These are phyloP conservation scores for Talaromyces sp. DNA, from an alignment of 2,329 filamentous ascomycete genomes.

Conservation along the genomic window DNA sequence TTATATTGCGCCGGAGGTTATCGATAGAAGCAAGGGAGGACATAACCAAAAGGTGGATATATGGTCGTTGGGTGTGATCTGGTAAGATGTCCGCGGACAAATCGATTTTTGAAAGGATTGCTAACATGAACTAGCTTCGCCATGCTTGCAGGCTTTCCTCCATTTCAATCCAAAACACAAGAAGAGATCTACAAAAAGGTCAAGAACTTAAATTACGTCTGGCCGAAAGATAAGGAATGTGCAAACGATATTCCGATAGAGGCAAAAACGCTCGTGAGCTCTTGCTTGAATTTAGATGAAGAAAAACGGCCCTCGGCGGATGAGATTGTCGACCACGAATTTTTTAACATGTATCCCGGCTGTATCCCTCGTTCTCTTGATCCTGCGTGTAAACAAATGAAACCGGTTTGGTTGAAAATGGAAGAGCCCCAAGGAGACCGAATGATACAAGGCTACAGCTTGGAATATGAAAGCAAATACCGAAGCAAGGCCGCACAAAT, in stretches of 20 bases:
- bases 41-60: constrained; percentile 98
- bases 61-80: constrained; percentile 97
- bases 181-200: constrained; percentile 53
- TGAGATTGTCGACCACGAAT: constrained; percentile 49
- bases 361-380: constrained; percentile 46
- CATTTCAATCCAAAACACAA: constrained; percentile 75
- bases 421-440: constrained; percentile 47
- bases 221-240: constrained; percentile 45
- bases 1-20: constrained; percentile 94
- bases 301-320: constrained; percentile 49
- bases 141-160: constrained; percentile 92
- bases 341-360: constrained; percentile 50
- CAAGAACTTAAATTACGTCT: constrained; percentile 46
- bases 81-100: constrained; percentile 51
- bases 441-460: constrained; percentile 42
- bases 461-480: constrained; percentile 42
- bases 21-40: constrained; percentile 89
- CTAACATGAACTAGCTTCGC: constrained; percentile 63
- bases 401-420: constrained; percentile 43
- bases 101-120: not conserved
- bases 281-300: constrained; percentile 48
- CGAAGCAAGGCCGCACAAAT: constrained; percentile 35
- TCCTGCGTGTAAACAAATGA: constrained; percentile 36
- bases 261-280: constrained; percentile 47
- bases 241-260: constrained; percentile 48